Evolutionary conservation across 768 basidiomycete genomes (phyloP).

Genomic region (Mycena olivaceomarginata): DNA sequence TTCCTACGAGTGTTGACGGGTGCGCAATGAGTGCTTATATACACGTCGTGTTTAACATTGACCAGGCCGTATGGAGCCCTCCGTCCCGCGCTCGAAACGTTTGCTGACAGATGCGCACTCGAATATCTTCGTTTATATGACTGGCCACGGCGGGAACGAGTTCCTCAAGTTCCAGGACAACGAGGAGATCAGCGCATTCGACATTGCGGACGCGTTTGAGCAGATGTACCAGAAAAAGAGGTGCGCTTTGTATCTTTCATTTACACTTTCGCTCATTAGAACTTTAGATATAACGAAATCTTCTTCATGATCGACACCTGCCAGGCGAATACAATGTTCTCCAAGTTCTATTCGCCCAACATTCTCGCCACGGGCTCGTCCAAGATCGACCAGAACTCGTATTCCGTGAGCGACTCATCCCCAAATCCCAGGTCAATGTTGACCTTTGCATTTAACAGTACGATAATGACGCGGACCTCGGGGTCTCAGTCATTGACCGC

Average conservation of each 20-base stretch:
- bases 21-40: constrained; percentile 56
- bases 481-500: constrained; percentile 96
- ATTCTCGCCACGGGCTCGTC: constrained; percentile 95
- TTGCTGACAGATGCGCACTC: constrained; percentile 92
- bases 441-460: constrained; percentile 68
- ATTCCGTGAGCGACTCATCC: constrained; percentile 78
- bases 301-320: constrained; percentile 99
- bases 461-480: constrained; percentile 95
- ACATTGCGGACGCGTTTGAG: constrained; percentile 98
- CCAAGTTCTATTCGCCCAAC: constrained; percentile 94
- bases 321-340: constrained; percentile 97
- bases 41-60: not conserved
- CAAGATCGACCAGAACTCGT: constrained; percentile 90
- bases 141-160: constrained; percentile 98
- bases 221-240: constrained; percentile 99
- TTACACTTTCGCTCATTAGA: not conserved
- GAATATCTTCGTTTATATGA: constrained; percentile 98
- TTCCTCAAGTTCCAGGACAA: constrained; percentile 99
- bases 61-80: constrained; percentile 88
- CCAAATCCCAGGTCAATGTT: not conserved
- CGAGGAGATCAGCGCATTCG: constrained; percentile 97
- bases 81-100: constrained; percentile 94
- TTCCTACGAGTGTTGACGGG: constrained; percentile 95
- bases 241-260: constrained; percentile 60
- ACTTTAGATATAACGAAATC: constrained; percentile 90